These are phyloP conservation scores for Lentinula raphanica DNA, from an alignment of 768 basidiomycete genomes.

Conservation along the genomic window DNA sequence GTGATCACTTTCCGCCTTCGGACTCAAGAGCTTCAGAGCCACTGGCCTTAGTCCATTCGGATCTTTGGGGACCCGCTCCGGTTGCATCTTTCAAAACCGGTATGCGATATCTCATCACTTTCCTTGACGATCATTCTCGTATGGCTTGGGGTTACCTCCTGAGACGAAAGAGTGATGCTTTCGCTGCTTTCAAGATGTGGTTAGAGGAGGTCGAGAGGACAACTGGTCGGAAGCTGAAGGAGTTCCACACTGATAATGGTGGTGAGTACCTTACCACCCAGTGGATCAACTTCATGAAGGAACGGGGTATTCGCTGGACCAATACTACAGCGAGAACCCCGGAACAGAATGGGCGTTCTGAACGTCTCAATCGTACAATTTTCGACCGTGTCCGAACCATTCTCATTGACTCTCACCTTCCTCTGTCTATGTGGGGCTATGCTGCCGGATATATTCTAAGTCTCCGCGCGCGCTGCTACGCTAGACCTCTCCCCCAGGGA, in stretches of 20 bases:
- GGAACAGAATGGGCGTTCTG: no score
- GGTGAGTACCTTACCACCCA: not conserved
- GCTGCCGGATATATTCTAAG: no score
- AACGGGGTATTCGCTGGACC: no score
- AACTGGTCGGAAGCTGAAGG: conserved; percentile 7
- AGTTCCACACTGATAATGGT: not conserved
- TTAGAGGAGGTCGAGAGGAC: no score
- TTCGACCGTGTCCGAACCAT: no score
- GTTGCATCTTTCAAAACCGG: conserved; percentile 14
- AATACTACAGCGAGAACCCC: no score
- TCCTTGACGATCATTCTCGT: conserved; percentile 22
- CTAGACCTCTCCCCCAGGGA: no score
- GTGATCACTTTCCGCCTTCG: conserved; percentile 11
- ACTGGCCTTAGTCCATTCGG: conserved; percentile 17
- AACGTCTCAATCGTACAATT: no score
- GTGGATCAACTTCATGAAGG: not conserved
- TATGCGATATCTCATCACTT: conserved; percentile 23
- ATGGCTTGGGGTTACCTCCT: conserved; percentile 16
- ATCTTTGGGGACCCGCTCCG: conserved; percentile 25
- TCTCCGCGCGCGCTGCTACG: no score
- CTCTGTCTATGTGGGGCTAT: no score
- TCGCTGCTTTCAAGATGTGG: conserved; percentile 14
- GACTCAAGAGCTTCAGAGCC: conserved; percentile 14
- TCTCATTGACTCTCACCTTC: no score
- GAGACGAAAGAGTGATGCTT: conserved; percentile 19